These are phyloP conservation scores for Lasiosphaeria ovina DNA, from an alignment of 495 filamentous ascomycete genomes.

Conservation along the genomic window DNA sequence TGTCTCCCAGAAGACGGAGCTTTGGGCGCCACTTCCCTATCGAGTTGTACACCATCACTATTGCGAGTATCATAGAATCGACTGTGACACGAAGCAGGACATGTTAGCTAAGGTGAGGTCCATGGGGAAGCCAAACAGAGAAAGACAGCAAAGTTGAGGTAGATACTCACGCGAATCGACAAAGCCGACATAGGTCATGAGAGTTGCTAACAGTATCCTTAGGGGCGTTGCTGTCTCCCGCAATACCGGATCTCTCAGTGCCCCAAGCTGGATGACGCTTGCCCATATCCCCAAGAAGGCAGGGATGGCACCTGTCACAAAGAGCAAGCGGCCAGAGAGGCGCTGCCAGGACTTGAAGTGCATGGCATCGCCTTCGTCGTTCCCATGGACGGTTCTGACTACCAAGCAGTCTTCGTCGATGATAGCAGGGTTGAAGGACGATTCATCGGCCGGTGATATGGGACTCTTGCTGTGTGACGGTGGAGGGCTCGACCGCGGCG, in stretches of 20 bases:
- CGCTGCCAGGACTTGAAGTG: not conserved
- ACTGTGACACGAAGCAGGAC: not conserved
- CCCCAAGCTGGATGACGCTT: not conserved
- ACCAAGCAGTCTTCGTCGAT: not conserved
- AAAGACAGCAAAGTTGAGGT: too few species aligned
- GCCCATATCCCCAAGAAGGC: not conserved
- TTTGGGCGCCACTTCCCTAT: conserved; percentile 27
- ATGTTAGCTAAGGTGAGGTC: too few species aligned
- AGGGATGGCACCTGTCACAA: not conserved
- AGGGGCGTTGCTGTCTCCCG: not conserved
- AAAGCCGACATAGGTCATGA: too few species aligned
- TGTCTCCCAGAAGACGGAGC: conserved; percentile 42
- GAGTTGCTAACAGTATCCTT: not conserved
- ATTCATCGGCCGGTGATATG: not conserved
- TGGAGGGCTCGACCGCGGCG: too few species aligned
- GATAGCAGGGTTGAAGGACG: not conserved
- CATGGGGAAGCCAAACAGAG: too few species aligned
- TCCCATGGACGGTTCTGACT: not conserved
- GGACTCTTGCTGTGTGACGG: too few species aligned
- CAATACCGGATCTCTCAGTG: not conserved
- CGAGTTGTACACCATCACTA: not conserved
- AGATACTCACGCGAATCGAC: too few species aligned
- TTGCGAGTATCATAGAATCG: not conserved
- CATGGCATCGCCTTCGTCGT: not conserved
- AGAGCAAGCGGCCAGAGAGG: not conserved